Evolutionary conservation across 768 basidiomycete species (phyloP).

Genomic region (Tremella yokohamensis): DNA sequence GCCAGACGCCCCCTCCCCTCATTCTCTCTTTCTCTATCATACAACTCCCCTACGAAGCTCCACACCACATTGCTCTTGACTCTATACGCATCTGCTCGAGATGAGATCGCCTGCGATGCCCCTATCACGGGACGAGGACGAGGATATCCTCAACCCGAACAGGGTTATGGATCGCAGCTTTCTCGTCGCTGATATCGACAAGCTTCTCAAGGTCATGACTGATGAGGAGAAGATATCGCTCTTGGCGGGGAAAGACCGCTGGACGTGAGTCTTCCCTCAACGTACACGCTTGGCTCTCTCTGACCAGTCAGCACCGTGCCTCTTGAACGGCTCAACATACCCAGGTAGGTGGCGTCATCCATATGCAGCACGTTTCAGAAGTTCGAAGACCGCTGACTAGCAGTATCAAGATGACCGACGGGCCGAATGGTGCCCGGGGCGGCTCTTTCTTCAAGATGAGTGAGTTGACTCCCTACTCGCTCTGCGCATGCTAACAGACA

Average conservation of each 20-base stretch:
- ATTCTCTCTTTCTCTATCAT: too few species aligned
- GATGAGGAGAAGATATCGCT: constrained; percentile 60
- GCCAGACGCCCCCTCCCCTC: too few species aligned
- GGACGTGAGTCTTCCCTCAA: constrained; percentile 55
- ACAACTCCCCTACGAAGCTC: too few species aligned
- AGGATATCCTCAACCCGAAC: constrained; percentile 16
- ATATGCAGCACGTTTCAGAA: constrained; percentile 58
- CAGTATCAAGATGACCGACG: constrained; percentile 67
- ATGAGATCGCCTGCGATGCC: too few species aligned
- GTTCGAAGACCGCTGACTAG: constrained; percentile 58
- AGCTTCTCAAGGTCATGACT: constrained; percentile 58
- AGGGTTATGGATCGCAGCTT: constrained; percentile 51
- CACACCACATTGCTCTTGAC: too few species aligned
- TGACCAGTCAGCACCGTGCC: constrained; percentile 23
- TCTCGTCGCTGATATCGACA: constrained; percentile 58
- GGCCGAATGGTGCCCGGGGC: constrained; percentile 70
- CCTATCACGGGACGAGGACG: too few species aligned
- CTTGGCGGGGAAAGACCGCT: constrained; percentile 66
- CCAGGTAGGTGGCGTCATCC: constrained; percentile 34
- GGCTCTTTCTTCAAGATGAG: constrained; percentile 40
- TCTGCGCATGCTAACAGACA: constrained; percentile 44
- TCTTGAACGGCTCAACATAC: constrained; percentile 61
- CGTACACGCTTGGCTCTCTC: too few species aligned
- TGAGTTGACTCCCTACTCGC: constrained; percentile 45
- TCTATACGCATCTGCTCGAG: too few species aligned